phyloP scores from a whole-genome alignment of 2,329 filamentous ascomycete genomes.

The Trichophyton mentagrophytes region DNA sequence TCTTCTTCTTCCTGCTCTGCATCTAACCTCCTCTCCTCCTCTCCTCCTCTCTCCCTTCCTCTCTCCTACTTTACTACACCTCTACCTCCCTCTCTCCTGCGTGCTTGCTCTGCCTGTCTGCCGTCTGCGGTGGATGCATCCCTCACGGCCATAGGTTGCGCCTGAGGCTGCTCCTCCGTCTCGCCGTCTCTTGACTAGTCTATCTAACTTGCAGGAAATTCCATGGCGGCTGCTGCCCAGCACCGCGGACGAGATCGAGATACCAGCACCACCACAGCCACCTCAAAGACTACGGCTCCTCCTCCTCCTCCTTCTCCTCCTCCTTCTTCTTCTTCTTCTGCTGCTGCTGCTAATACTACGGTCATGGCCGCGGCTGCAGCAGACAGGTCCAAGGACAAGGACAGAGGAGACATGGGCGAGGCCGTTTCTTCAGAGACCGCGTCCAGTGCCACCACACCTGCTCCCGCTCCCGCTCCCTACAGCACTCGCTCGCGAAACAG shows the following conservation, averaged over 20 bases:
- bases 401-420: neutral
- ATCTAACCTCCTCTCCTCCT: neutral
- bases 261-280: neutral
- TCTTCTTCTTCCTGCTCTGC: slow-evolving; percentile 11
- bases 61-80: slow-evolving; percentile 8
- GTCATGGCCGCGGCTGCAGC: slow-evolving; percentile 9
- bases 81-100: neutral
- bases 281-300: neutral
- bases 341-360: slow-evolving; percentile 6
- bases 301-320: no score
- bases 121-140: neutral
- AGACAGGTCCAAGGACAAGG: slow-evolving; percentile 10
- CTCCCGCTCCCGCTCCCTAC: slow-evolving; percentile 53
- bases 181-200: neutral
- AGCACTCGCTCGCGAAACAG: slow-evolving; percentile 90
- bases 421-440: slow-evolving; percentile 25
- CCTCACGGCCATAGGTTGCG: neutral
- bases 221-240: neutral
- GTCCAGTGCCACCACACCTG: slow-evolving; percentile 30
- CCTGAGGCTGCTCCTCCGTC: neutral
- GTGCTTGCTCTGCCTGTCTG: neutral
- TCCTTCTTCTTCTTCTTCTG: neutral
- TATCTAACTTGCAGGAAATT: neutral
- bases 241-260: neutral
- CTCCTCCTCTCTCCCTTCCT: slow-evolving; percentile 7